Base-by-base conservation (phyloP, 2,329 filamentous ascomycete species). In the Cladophialophora psammophila region DNA sequence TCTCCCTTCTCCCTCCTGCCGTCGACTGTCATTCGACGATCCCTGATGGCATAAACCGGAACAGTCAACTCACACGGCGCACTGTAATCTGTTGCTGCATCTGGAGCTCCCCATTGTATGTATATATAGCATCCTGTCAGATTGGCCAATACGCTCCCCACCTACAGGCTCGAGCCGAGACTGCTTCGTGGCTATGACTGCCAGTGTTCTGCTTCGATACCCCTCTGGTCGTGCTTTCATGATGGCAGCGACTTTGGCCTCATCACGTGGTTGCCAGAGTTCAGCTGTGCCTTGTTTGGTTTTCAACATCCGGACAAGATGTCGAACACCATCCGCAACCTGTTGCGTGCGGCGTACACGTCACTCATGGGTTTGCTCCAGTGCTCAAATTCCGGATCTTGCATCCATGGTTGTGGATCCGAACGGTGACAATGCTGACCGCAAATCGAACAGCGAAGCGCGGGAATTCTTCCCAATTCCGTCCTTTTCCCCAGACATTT, bases 121-220 rank as follows among this genome's bases (percentile, higher is more conserved):
- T 61, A 61, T 32, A 52, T 53, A 53, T 61, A 61, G 59, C 48
- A 61, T 4, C 34, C 26, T 61, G 35, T 61, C 59, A 54, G 59
- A 61, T 38, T 50, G 45, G 45, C 26, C 45, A 18, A 50, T 45
- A 10, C 15, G 20, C 18, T 18, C 20, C 45, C 31, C 20, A 48
- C 45, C 32, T 31, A 38, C 45, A 35, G n/a, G 18, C 59, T n/a
- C 58, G 20, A 52, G 42, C 15, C 31, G 7, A 53, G 38, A 31
- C 36, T 12, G 13, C 57, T 31, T 60, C 18, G n/a, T 35, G 9
- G 15, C 32, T 8, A 7, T 9, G 40, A 3, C 31, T 50, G 15
- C 18, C 38, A 59, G 34, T 55, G 1, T 34, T 20, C 52, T 15
- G 15, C 52, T 55, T 55, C 6, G 6, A n/a, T 12, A 8, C 9